These are phyloP conservation scores for Asterophora lycoperdoides DNA, from an alignment of 768 basidiomycete genomes.

Conservation along the genomic window DNA sequence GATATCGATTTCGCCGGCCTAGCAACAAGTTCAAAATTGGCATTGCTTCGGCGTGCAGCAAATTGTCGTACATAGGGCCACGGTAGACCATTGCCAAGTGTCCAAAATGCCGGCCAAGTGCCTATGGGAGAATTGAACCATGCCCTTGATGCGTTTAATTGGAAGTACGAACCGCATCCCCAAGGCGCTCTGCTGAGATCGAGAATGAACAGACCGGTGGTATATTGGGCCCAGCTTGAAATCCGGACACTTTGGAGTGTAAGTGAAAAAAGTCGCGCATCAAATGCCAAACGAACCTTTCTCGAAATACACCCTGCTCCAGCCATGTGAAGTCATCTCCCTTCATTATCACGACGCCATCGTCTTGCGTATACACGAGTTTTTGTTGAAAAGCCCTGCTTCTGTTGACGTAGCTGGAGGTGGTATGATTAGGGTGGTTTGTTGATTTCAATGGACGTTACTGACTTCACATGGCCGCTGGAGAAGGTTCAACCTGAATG, in stretches of 20 bases:
- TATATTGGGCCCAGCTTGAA: conserved; percentile 58
- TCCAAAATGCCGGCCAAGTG: conserved; percentile 86
- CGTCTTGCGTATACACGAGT: conserved; percentile 53
- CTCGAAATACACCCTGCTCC: conserved; percentile 47
- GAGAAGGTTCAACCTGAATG: conserved; percentile 14
- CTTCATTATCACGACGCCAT: conserved; percentile 69
- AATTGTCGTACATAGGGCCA: conserved; percentile 59
- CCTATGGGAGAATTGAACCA: conserved; percentile 31
- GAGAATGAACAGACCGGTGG: conserved; percentile 78
- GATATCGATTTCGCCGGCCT: conserved; percentile 81
- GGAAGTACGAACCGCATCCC: conserved; percentile 67
- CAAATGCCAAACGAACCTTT: conserved; percentile 42
- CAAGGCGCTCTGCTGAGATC: conserved; percentile 82
- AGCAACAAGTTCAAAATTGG: conserved; percentile 13
- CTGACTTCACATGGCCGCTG: conserved; percentile 72
- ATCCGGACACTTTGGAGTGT: conserved; percentile 58
- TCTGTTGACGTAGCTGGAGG: conserved; percentile 55
- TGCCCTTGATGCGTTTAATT: not conserved
- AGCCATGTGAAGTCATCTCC: conserved; percentile 66
- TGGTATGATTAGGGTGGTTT: conserved; percentile 10
- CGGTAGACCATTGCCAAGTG: conserved; percentile 42
- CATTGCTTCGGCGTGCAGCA: not conserved
- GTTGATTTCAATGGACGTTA: conserved; percentile 7
- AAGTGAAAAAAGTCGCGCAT: not conserved
- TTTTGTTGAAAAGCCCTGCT: conserved; percentile 47